These are phyloP conservation scores for Dioscorea zingiberensis DNA, from an alignment of 106 monocot species.

Conservation along the genomic window DNA sequence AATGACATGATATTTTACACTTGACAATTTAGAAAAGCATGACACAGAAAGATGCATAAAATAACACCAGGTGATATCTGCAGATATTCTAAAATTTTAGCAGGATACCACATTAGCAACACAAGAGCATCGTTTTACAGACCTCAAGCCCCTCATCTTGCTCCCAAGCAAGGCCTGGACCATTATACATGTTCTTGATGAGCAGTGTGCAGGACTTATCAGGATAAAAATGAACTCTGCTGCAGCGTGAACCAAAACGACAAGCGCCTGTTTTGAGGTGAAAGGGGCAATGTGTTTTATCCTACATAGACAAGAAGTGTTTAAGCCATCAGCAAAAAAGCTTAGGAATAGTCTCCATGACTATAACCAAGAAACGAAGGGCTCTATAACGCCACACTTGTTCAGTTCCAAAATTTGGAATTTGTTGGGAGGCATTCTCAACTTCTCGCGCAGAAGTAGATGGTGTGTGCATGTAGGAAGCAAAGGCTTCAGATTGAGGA, in stretches of 20 bases:
- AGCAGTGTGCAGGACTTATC: conserved; percentile 91
- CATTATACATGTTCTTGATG: conserved; percentile 94
- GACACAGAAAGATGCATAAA: too few relatives aligned
- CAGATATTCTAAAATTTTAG: background rate
- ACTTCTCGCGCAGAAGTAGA: conserved; percentile 51
- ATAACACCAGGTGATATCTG: too few relatives aligned
- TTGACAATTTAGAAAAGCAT: too few relatives aligned
- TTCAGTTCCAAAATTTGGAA: conserved; percentile 98
- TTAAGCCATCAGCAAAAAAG: background rate
- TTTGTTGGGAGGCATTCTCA: conserved; percentile 71
- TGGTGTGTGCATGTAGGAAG: conserved; percentile 28
- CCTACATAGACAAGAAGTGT: conserved; percentile 32
- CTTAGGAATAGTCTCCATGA: background rate
- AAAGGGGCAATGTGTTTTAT: conserved; percentile 97
- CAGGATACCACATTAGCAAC: conserved; percentile 74
- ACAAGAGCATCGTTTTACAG: conserved; percentile 56
- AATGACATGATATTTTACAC: too few relatives aligned
- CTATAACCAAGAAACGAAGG: background rate
- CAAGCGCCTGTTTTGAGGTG: conserved; percentile 95
- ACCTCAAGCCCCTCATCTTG: conserved; percentile 99
- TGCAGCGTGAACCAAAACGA: conserved; percentile 86
- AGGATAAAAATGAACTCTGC: conserved; percentile 91
- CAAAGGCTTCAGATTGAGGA: conserved; percentile 67
- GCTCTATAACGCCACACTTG: conserved; percentile 34
- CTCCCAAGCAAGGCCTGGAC: conserved; percentile 92